Base-by-base conservation (phyloP, 139 green algal species). In the Dunaliella primolecta region DNA sequence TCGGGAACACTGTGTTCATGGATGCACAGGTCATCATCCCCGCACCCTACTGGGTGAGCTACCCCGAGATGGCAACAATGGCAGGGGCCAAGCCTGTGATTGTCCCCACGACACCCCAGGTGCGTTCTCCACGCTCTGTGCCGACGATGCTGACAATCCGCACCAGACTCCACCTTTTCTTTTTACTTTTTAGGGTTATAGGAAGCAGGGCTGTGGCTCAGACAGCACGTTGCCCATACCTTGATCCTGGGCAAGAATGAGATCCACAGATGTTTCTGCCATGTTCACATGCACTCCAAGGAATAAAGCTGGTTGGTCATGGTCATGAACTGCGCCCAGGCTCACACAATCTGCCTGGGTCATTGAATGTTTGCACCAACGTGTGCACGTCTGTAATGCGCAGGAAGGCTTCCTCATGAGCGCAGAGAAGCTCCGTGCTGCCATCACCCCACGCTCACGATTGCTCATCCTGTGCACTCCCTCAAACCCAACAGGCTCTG, bases 391-490 rank as follows among this genome's bases (percentile, higher is more conserved):
- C n/a, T n/a, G n/a, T n/a, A n/a, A n/a, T n/a, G n/a, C n/a, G n/a
- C 81, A 91, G 25, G 86, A 97, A 2, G 89, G 91, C 56, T 99
- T 97, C 85, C 81, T 98, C 32, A 85, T 99, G 75, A 91, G 88
- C 0, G 84, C 97, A 0, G 90, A 94, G 36, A 86, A 93, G 86
- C 89, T 99, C 38, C n/a, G 83, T 7, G 87, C 89, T 0, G 91
- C 91, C 0, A 90, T 99, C 2, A 98, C 95, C 0, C 93, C 94
- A 0, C 76, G 78, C 27, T 97, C 93, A 1, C 91, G 97, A 30
- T 84, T 99, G 75, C 93, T 99, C 83, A 98, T 99, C 84, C 93
- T 99, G 20, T 99, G 97, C 91, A 95, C 96, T 20, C 97, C 97
- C 29, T 98, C 94, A 80, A 99, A 99, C 89, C 97, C 97, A 35